Base-by-base conservation (phyloP, 2,329 filamentous ascomycete genomes). In the Apiospora malaysiana region DNA sequence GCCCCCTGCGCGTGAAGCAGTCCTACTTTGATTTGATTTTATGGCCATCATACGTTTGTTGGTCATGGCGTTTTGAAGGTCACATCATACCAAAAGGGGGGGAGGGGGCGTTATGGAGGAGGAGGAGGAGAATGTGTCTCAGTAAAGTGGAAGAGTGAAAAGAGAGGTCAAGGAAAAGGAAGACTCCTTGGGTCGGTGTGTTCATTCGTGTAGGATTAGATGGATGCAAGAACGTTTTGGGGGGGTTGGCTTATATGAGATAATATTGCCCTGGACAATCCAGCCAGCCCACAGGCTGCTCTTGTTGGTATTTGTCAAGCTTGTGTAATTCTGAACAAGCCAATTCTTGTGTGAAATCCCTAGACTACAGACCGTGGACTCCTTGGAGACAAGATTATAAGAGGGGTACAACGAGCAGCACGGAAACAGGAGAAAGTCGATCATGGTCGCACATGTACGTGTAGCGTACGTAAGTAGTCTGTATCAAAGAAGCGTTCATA, bases 1-100 rank as follows among this genome's bases (percentile, higher is more conserved):
- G 32, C 16, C 56, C 32, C 56, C 56, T n/a, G 56, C 56, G n/a
- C 56, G 32, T 21, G 32, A 63, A 63, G 56, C 56, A 40, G 56
- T 63, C 16, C 56, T 40, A 40, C 27, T 63, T 40, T 23, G 6
- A n/a, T 40, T n/a, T 40, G 12, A 45, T 45, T 45, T 12, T 10
- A n/a, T n/a, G 56, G 32, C 32, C 56, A 21, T 18, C 2, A 27
- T 16, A 56, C 47, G 10, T 4, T 27, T 27, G 4, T 49, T 63
- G 56, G 18, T 18, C 32, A 40, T n/a, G 56, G 56, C 56, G 56
- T 63, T 23, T 23, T 14, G 42, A 21, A 63, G 32, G 56, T 40
- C 32, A 63, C 56, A 23, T 40, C 27, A 59, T 37, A 63, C 21
- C 21, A 63, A 63, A 59, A 63, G 37, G 32, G 12, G 10, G 21